Conservation (phyloP, 1,284 basidiomycete genomes). For the Marasmius oreades region DNA sequence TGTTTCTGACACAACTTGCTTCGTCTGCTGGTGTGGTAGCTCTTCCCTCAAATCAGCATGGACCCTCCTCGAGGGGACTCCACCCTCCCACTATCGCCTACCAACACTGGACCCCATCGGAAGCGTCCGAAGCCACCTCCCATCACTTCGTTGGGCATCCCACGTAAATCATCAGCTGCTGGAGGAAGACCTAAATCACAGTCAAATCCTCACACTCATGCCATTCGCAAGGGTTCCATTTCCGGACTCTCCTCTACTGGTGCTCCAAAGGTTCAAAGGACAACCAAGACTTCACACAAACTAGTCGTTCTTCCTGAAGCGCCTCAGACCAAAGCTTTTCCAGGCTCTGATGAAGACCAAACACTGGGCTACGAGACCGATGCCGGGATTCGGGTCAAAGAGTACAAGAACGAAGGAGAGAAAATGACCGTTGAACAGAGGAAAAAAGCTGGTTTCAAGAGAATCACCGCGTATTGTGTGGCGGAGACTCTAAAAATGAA, state of each 20-base stretch:
- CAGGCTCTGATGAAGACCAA: conserved; percentile 47
- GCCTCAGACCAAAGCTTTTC: conserved; percentile 83
- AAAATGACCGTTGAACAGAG: conserved; percentile 77
- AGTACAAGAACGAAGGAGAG: conserved; percentile 77
- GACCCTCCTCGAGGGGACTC: not conserved
- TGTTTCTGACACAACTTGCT: too few species aligned
- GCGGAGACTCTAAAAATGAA: conserved; percentile 84
- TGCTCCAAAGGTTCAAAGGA: conserved; percentile 61
- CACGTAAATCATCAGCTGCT: not conserved
- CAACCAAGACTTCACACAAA: conserved; percentile 90
- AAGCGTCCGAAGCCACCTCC: conserved; percentile 3
- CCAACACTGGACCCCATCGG: not conserved
- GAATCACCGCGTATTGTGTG: conserved; percentile 86
- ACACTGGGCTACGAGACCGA: conserved; percentile 64
- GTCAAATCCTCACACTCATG: not conserved
- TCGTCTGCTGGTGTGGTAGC: not conserved
- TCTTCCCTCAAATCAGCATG: not conserved
- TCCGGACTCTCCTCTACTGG: conserved; percentile 30
- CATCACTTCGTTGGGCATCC: conserved; percentile 6
- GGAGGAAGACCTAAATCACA: not conserved
- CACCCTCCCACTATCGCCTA: not conserved
- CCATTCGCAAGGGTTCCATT: conserved; percentile 24
- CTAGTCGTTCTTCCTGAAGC: conserved; percentile 90
- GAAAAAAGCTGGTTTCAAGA: conserved; percentile 69
- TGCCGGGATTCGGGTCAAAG: conserved; percentile 48